phyloP scores from a whole-genome alignment of 805 yeast genomes.

The Dipodascopsis tothii region DNA sequence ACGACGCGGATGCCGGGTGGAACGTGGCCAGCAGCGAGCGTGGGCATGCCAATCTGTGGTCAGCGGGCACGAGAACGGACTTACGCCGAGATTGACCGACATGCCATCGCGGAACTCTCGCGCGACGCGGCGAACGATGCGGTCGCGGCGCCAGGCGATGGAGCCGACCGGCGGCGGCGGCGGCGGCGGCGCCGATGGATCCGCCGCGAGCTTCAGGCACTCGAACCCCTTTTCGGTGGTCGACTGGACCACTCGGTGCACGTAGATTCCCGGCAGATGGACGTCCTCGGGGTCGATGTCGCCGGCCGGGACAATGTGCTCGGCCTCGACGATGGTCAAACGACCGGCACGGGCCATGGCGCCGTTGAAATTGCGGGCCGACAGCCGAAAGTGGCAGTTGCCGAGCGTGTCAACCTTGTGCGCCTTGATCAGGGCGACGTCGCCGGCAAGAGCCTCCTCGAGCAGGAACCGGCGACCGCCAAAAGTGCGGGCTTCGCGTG shows the following conservation, averaged over 20 bases:
- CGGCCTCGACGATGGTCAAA: slow-evolving; percentile 45
- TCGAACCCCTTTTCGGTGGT: slow-evolving; percentile 41
- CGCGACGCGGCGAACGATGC: slow-evolving; percentile 41
- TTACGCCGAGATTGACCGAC: slow-evolving; percentile 39
- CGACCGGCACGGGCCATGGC: slow-evolving; percentile 42
- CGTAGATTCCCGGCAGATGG: slow-evolving; percentile 44
- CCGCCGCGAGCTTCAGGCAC: slow-evolving; percentile 23
- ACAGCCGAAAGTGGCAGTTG: slow-evolving; percentile 42
- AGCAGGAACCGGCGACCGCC: slow-evolving; percentile 39
- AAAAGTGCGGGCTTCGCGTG: slow-evolving; percentile 40
- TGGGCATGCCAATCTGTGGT: slow-evolving; percentile 41
- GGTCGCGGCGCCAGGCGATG: slow-evolving; percentile 28
- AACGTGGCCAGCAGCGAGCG: slow-evolving; percentile 40
- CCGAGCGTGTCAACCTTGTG: slow-evolving; percentile 44
- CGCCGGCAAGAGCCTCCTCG: slow-evolving; percentile 44
- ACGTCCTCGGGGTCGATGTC: slow-evolving; percentile 40
- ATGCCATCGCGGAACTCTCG: slow-evolving; percentile 40
- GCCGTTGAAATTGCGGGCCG: slow-evolving; percentile 42
- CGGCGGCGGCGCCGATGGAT: slow-evolving; percentile 1
- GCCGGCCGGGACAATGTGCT: slow-evolving; percentile 43
- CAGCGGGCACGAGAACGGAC: not conserved
- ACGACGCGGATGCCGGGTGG: slow-evolving; percentile 35
- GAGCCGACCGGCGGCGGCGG: slow-evolving; percentile 6
- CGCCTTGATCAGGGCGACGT: slow-evolving; percentile 44
- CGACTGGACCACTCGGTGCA: slow-evolving; percentile 36